Percentiles rank a stretch among this genome's conserved stretches.
phyloP scores from a whole-genome alignment of 805 yeast species.

The Suhomyces pyralidae region DNA sequence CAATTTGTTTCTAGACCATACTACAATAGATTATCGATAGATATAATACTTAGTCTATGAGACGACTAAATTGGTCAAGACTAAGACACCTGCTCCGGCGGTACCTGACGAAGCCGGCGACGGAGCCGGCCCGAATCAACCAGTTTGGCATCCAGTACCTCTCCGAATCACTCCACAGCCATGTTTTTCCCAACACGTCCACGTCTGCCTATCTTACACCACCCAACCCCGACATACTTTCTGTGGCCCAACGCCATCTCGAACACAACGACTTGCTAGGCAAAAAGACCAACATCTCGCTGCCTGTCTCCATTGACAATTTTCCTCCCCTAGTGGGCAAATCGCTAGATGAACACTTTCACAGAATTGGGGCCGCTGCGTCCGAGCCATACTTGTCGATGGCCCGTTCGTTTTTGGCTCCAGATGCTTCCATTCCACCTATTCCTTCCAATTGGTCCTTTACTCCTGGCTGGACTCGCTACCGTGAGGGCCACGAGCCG shows the following conservation, averaged over 20 bases:
- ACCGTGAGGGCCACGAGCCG: slow-evolving; percentile 55
- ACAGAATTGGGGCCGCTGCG: slow-evolving; percentile 57
- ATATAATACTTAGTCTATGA: background rate
- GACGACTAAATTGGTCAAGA: background rate
- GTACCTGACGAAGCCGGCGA: slow-evolving; percentile 26
- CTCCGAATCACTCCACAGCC: slow-evolving; percentile 54
- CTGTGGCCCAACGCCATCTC: slow-evolving; percentile 61
- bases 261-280: slow-evolving; percentile 66
- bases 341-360: slow-evolving; percentile 83
- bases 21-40: background rate
- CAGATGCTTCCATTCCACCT: slow-evolving; percentile 26
- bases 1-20: background rate
- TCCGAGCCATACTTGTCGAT: slow-evolving; percentile 58
- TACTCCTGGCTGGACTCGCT: slow-evolving; percentile 79
- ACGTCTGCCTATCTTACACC: slow-evolving; percentile 26
- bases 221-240: slow-evolving; percentile 29
- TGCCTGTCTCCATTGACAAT: slow-evolving; percentile 54
- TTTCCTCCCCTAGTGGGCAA: slow-evolving; percentile 75
- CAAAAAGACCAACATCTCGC: slow-evolving; percentile 59
- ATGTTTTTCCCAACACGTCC: slow-evolving; percentile 51
- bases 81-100: background rate
- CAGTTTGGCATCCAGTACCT: slow-evolving; percentile 81
- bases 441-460: slow-evolving; percentile 55
- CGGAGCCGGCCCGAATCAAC: slow-evolving; percentile 51
- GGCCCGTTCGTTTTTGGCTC: slow-evolving; percentile 42